phyloP scores from a whole-genome alignment of 1,284 basidiomycete species.

The Thelephora terrestris region DNA sequence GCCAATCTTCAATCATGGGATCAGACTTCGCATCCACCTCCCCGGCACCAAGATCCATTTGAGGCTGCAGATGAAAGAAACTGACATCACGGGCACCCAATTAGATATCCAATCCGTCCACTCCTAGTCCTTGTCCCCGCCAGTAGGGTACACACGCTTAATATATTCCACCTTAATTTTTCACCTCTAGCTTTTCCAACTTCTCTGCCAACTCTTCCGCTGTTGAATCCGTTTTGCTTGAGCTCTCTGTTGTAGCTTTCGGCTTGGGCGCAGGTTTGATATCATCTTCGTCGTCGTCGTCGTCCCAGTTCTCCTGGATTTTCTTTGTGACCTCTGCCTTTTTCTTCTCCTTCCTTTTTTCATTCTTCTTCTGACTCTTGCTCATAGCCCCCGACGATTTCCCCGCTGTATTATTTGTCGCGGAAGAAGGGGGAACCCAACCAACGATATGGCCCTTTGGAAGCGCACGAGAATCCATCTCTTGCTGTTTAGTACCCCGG shows the following conservation, averaged over 20 bases:
- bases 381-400: conserved; percentile 21
- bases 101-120: not conserved
- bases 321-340: conserved; percentile 30
- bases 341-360: conserved; percentile 61
- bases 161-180: conserved; percentile 5
- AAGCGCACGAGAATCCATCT: conserved; percentile 50
- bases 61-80: no score
- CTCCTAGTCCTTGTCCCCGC: not conserved
- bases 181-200: conserved; percentile 33
- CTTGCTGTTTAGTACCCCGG: conserved; percentile 63
- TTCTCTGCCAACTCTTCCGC: conserved; percentile 25
- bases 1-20: not conserved
- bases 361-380: conserved; percentile 72
- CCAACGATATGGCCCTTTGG: conserved; percentile 74
- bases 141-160: not conserved
- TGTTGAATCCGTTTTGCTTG: conserved; percentile 1
- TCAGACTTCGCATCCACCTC: no score
- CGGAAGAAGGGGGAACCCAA: conserved; percentile 55
- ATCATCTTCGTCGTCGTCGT: conserved; percentile 49
- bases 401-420: conserved; percentile 12
- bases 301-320: conserved; percentile 69
- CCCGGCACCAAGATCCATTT: no score
- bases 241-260: not conserved
- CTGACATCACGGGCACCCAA: not conserved
- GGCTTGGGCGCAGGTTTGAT: not conserved